Percentiles rank a stretch among this genome's conserved stretches.
These are phyloP conservation scores for Monosporascus sp. DNA, from an alignment of 2,329 filamentous ascomycete species.

Conservation along the genomic window DNA sequence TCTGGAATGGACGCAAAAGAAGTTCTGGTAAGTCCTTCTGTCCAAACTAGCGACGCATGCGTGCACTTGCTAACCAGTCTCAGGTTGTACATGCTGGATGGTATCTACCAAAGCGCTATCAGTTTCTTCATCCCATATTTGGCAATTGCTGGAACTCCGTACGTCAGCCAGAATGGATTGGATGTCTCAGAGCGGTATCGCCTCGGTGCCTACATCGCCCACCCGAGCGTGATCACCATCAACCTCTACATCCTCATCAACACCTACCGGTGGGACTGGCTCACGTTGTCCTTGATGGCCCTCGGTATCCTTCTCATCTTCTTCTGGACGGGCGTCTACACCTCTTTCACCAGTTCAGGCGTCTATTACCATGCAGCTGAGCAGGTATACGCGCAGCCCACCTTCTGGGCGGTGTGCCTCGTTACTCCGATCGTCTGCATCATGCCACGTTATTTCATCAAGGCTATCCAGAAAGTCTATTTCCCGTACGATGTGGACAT, in stretches of 20 bases:
- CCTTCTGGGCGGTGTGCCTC: constrained; percentile 82
- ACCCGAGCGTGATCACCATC: constrained; percentile 79
- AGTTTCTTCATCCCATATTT: constrained; percentile 91
- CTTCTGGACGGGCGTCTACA: constrained; percentile 92
- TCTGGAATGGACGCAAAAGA: constrained; percentile 89
- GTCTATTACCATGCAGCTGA: constrained; percentile 70
- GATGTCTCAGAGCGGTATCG: constrained; percentile 74
- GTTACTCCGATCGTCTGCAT: constrained; percentile 78
- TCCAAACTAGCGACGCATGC: constrained; percentile 22
- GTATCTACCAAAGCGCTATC: constrained; percentile 89
- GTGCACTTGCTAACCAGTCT: constrained; percentile 10
- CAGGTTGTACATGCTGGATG: constrained; percentile 91
- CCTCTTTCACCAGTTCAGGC: constrained; percentile 41
- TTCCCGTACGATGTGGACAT: constrained; percentile 92
- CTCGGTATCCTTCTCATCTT: constrained; percentile 86
- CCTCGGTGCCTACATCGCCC: constrained; percentile 82
- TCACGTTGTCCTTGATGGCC: constrained; percentile 76
- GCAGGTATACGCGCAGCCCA: constrained; percentile 74
- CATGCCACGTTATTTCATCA: constrained; percentile 81
- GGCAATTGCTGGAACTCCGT: constrained; percentile 64
- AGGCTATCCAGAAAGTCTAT: constrained; percentile 89
- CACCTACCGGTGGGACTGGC: constrained; percentile 97
- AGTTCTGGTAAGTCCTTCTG: constrained; percentile 75
- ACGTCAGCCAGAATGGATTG: constrained; percentile 67
- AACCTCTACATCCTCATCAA: constrained; percentile 95